Evolutionary conservation across 495 filamentous ascomycete species (phyloP).

Genomic region (Apiosordaria backusii): DNA sequence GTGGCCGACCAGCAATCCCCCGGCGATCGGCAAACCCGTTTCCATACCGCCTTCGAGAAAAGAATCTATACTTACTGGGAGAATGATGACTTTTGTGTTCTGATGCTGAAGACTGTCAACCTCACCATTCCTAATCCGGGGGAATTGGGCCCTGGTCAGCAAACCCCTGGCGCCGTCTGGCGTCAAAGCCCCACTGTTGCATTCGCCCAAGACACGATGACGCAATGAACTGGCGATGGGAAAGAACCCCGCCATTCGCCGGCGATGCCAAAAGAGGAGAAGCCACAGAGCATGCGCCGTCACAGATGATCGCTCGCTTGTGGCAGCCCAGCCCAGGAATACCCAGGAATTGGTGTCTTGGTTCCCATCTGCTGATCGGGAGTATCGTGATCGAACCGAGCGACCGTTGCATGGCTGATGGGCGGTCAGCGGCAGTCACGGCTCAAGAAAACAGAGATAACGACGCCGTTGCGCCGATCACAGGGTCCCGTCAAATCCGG

Average conservation of each 20-base stretch:
- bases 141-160: neutral
- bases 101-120: neutral
- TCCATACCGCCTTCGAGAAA: neutral
- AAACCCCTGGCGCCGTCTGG: neutral
- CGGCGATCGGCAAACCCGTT: slow-evolving; percentile 12
- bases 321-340: neutral
- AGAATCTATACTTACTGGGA: neutral
- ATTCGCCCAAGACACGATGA: slow-evolving; percentile 15
- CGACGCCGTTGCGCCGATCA: neutral
- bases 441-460: neutral
- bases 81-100: neutral
- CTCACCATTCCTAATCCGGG: neutral
- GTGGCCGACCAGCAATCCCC: slow-evolving; percentile 13
- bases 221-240: slow-evolving; percentile 14
- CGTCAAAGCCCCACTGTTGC: slow-evolving; percentile 14
- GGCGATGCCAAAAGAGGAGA: neutral
- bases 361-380: neutral
- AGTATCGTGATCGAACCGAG: neutral
- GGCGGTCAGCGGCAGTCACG: neutral
- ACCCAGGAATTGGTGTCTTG: neutral
- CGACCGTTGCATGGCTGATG: neutral
- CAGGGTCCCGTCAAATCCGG: neutral
- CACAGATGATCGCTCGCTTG: neutral
- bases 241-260: neutral
- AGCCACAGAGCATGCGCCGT: neutral